Conservation (phyloP, 106 monocot species). For the Acorus gramineus region DNA sequence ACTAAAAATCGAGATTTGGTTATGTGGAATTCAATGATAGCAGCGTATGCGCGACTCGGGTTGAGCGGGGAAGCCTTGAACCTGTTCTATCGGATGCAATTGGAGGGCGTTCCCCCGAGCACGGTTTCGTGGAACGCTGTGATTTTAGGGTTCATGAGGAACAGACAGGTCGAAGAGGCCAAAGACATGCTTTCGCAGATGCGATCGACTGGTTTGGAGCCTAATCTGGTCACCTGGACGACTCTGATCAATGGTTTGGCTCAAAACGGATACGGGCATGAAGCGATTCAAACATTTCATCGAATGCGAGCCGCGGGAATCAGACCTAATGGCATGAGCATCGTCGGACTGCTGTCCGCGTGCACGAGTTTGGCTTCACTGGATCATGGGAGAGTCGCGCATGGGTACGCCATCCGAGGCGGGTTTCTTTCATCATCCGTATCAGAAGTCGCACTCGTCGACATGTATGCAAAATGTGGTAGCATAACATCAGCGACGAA, state of each 20-base stretch:
- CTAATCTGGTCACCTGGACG: constrained; percentile 31
- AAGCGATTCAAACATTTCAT: constrained; percentile 26
- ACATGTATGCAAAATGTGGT: constrained; percentile 43
- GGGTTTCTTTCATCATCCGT: constrained; percentile 11
- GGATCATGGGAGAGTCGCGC: constrained; percentile 14
- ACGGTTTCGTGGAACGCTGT: constrained; percentile 43
- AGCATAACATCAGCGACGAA: constrained; percentile 13
- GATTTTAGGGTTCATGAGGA: constrained; percentile 25
- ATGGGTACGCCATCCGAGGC: constrained; percentile 24
- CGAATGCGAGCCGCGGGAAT: constrained; percentile 20
- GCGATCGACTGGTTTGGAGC: constrained; percentile 17
- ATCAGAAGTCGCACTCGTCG: constrained; percentile 13
- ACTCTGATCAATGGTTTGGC: constrained; percentile 26
- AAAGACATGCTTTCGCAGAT: constrained; percentile 27
- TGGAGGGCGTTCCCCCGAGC: constrained; percentile 28
- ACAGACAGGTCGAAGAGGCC: constrained; percentile 30
- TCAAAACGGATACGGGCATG: constrained; percentile 21
- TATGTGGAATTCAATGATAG: constrained; percentile 36
- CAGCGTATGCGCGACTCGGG: constrained; percentile 33
- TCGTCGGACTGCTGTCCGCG: constrained; percentile 19
- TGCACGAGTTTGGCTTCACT: constrained; percentile 13
- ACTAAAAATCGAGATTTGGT: constrained; percentile 20
- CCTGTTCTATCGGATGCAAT: constrained; percentile 42
- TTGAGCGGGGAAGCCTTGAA: constrained; percentile 32
- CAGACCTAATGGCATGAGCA: constrained; percentile 17